phyloP scores from a whole-genome alignment of 768 basidiomycete genomes.

The Boletus sensibilis region DNA sequence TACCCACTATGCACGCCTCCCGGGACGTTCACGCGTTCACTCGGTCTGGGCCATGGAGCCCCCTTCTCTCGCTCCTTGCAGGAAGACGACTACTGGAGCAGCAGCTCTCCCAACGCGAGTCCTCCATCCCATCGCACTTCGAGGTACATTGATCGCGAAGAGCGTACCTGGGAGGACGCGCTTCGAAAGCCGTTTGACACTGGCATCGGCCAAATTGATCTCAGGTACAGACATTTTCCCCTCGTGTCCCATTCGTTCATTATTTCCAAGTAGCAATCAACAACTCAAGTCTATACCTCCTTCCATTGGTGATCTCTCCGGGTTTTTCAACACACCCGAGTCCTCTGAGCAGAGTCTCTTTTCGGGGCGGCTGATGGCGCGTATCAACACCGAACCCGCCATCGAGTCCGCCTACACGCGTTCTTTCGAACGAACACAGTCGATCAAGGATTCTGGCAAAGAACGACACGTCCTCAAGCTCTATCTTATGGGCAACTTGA shows the following conservation, averaged over 20 bases:
- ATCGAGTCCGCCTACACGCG: slow-evolving; percentile 20
- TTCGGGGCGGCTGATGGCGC: slow-evolving; percentile 30
- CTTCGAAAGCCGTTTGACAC: slow-evolving; percentile 45
- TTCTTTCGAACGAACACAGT: slow-evolving; percentile 29
- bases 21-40: slow-evolving; percentile 16
- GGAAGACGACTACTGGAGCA: slow-evolving; percentile 25
- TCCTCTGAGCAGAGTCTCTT: slow-evolving; percentile 31
- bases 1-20: slow-evolving; percentile 24
- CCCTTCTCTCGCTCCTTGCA: slow-evolving; percentile 23
- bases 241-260: slow-evolving; percentile 12
- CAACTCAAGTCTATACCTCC: slow-evolving; percentile 50
- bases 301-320: slow-evolving; percentile 44
- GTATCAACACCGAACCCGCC: slow-evolving; percentile 37
- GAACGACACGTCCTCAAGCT: slow-evolving; percentile 54
- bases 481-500: slow-evolving; percentile 54
- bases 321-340: slow-evolving; percentile 45
- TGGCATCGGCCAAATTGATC: slow-evolving; percentile 48
- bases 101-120: slow-evolving; percentile 8
- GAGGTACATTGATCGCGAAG: slow-evolving; percentile 32
- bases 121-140: slow-evolving; percentile 13
- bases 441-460: slow-evolving; percentile 34
- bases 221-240: slow-evolving; percentile 45
- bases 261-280: slow-evolving; percentile 30
- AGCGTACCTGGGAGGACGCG: slow-evolving; percentile 48
- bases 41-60: slow-evolving; percentile 14